These are phyloP conservation scores for Rubia occidens DNA, from an alignment of 305 asterid species.

Conservation along the genomic window DNA sequence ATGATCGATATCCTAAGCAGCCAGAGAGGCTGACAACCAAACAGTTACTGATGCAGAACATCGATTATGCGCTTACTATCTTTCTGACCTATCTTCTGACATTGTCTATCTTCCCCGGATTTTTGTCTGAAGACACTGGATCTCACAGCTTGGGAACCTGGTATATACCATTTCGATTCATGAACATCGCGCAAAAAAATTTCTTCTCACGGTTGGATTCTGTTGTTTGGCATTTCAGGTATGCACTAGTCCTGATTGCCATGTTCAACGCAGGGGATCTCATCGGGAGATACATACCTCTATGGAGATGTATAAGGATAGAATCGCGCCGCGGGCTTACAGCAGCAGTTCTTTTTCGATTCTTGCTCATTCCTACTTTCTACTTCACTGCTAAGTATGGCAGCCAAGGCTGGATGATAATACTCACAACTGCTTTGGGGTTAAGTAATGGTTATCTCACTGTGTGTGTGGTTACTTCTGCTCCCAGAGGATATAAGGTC, in stretches of 20 bases:
- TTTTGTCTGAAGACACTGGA: constrained; percentile 38
- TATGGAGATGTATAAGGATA: constrained; percentile 23
- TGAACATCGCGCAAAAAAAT: too few species aligned
- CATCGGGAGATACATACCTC: constrained; percentile 31
- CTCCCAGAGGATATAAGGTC: constrained; percentile 41
- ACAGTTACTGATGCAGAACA: constrained; percentile 25
- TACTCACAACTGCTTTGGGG: constrained; percentile 30
- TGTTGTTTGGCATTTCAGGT: constrained; percentile 22
- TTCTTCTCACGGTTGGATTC: background rate
- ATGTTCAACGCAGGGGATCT: constrained; percentile 38
- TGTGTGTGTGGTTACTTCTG: constrained; percentile 34
- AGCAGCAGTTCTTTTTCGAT: constrained; percentile 17
- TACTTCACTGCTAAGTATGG: constrained; percentile 34
- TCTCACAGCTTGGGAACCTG: constrained; percentile 33
- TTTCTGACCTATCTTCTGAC: constrained; percentile 30
- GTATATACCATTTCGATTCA: constrained; percentile 10
- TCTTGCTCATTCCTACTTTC: constrained; percentile 32
- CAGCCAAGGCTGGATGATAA: constrained; percentile 40
- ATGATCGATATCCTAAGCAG: constrained; percentile 12
- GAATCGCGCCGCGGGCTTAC: constrained; percentile 28
- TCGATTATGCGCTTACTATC: constrained; percentile 31
- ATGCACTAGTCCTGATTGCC: constrained; percentile 31
- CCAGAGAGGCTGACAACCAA: constrained; percentile 27
- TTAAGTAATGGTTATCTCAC: constrained; percentile 34
- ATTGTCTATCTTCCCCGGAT: constrained; percentile 42